phyloP scores from a whole-genome alignment of 1,139 yeast genomes.

The Nakaseomyces delphensis region DNA sequence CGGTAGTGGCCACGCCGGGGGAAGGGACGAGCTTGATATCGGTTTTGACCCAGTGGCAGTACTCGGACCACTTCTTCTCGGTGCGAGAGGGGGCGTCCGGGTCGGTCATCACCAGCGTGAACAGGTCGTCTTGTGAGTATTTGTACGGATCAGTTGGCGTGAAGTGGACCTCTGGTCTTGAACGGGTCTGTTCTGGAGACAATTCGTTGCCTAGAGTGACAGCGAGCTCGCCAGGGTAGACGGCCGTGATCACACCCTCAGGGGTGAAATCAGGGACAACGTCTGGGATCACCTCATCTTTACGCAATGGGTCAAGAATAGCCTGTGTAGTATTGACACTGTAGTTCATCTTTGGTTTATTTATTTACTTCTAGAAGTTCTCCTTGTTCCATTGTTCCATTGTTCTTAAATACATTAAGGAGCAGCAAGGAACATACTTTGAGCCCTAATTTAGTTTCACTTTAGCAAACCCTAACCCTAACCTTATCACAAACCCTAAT shows the following conservation, averaged over 20 bases:
- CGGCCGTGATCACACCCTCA: conserved; percentile 35
- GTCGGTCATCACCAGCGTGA: conserved; percentile 73
- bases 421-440: too few relatives aligned
- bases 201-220: conserved; percentile 78
- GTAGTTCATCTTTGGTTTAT: conserved; percentile 13
- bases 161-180: conserved; percentile 55
- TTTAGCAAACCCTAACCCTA: neutral
- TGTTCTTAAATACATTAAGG: too few relatives aligned
- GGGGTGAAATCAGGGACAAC: conserved; percentile 25
- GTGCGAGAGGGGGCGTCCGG: conserved; percentile 87
- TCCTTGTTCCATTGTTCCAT: too few relatives aligned
- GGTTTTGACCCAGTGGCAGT: conserved; percentile 64
- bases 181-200: conserved; percentile 55
- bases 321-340: conserved; percentile 18
- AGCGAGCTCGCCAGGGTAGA: conserved; percentile 45
- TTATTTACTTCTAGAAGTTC: neutral
- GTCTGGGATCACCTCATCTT: conserved; percentile 29
- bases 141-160: conserved; percentile 33
- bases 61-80: conserved; percentile 85
- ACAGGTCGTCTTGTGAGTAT: conserved; percentile 31
- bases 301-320: conserved; percentile 21
- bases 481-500: neutral
- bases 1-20: conserved; percentile 11
- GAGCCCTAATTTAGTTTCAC: neutral
- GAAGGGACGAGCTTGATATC: conserved; percentile 40